Conservation (phyloP, 1,284 basidiomycete species). For the Trichosporon sp. region DNA sequence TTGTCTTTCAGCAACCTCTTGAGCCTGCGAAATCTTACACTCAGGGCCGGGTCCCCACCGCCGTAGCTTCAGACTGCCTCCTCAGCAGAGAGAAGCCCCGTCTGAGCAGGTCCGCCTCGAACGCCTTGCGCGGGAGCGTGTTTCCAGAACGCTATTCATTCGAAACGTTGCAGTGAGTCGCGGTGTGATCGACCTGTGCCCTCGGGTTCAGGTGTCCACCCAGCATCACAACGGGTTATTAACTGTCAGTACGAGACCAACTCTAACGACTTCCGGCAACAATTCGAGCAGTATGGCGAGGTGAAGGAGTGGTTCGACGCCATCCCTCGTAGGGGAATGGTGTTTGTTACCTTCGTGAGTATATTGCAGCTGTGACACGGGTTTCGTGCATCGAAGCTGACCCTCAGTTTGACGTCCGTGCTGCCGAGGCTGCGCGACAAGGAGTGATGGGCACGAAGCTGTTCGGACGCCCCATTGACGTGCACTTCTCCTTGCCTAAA, state of each 20-base stretch:
- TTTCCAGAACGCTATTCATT: constrained; percentile 93
- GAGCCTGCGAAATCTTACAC: constrained; percentile 8
- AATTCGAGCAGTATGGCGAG: constrained; percentile 89
- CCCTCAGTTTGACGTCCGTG: constrained; percentile 79
- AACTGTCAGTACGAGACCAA: constrained; percentile 79
- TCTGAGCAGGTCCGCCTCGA: constrained; percentile 25
- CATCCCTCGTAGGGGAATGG: constrained; percentile 89
- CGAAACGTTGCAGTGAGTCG: constrained; percentile 87
- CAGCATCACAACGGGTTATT: background rate
- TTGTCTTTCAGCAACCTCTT: background rate
- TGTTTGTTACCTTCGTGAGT: constrained; percentile 95
- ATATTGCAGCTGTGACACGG: too few species aligned
- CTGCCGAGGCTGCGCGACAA: constrained; percentile 85
- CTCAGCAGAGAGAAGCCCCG: constrained; percentile 14
- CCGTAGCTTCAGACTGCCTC: constrained; percentile 7
- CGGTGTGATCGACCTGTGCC: background rate
- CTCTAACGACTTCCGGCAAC: constrained; percentile 75
- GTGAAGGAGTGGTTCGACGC: constrained; percentile 97
- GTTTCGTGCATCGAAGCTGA: background rate
- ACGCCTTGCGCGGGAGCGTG: constrained; percentile 64
- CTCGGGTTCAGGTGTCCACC: too few species aligned
- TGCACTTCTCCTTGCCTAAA: constrained; percentile 92
- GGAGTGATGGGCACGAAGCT: constrained; percentile 82
- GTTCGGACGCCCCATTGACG: constrained; percentile 87
- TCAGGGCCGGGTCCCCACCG: constrained; percentile 12